These are phyloP conservation scores for Quercus glauca DNA, from an alignment of 306 rosid species.

Conservation along the genomic window DNA sequence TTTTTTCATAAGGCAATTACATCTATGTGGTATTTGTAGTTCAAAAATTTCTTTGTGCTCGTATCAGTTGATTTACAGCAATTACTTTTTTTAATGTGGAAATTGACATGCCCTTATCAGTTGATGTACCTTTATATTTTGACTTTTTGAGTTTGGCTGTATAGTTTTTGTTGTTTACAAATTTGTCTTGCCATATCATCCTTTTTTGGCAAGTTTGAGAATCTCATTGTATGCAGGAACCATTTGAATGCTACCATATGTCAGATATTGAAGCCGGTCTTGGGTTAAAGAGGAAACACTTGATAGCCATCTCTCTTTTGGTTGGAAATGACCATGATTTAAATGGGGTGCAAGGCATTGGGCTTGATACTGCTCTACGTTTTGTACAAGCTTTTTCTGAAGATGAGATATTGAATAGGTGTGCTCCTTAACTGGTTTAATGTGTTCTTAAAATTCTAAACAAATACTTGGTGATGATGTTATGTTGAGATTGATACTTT, in stretches of 20 bases:
- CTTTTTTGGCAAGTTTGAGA: conserved; percentile 22
- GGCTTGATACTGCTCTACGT: conserved; percentile 75
- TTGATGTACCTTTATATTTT: not conserved
- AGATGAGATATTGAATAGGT: conserved; percentile 79
- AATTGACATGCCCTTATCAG: not conserved
- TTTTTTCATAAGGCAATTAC: not conserved
- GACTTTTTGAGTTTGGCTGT: not conserved
- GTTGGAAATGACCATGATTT: conserved; percentile 85
- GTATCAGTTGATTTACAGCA: not conserved
- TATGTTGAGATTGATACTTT: not conserved
- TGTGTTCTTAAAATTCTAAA: not conserved
- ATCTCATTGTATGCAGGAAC: conserved; percentile 62
- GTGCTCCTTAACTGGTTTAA: not conserved
- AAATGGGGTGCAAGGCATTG: conserved; percentile 82
- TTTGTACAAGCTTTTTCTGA: conserved; percentile 64
- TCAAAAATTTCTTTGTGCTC: not conserved
- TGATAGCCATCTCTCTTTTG: conserved; percentile 79
- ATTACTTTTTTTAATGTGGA: too few relatives aligned
- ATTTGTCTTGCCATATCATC: not conserved
- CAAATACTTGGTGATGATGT: not conserved
- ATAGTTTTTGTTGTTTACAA: not conserved
- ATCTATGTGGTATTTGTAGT: not conserved
- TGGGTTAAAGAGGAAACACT: conserved; percentile 86
- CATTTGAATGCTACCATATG: conserved; percentile 81
- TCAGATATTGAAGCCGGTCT: conserved; percentile 88